These are phyloP conservation scores for Ambrosia trifida DNA, from an alignment of 129 eudicot genomes.

Conservation along the genomic window DNA sequence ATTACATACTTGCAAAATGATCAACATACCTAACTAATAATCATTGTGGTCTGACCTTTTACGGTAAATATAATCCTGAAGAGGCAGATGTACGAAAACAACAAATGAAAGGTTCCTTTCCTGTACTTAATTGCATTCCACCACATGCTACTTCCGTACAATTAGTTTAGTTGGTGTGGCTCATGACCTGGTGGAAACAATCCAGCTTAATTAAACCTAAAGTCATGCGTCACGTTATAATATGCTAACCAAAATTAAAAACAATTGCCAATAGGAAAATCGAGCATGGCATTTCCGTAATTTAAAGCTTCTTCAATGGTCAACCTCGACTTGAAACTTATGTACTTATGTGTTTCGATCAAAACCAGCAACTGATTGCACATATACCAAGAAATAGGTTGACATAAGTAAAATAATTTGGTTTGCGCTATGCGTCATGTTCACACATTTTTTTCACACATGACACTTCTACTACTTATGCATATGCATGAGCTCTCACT, in stretches of 20 bases:
- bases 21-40: constrained; percentile 15
- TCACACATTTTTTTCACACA: too few relatives aligned
- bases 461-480: too few relatives aligned
- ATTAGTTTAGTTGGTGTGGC: constrained; percentile 18
- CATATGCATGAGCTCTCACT: too few relatives aligned
- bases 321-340: not conserved
- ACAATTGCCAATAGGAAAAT: not conserved
- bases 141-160: constrained; percentile 47
- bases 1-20: too few relatives aligned
- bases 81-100: constrained; percentile 26
- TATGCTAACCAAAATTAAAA: constrained; percentile 1
- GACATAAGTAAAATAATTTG: too few relatives aligned
- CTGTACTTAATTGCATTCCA: constrained; percentile 23
- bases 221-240: constrained; percentile 27
- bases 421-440: too few relatives aligned
- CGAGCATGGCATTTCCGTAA: not conserved
- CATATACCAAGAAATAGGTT: not conserved
- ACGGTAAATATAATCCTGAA: constrained; percentile 14
- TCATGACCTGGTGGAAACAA: constrained; percentile 17
- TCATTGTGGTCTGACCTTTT: constrained; percentile 18
- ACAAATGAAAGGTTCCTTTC: constrained; percentile 19
- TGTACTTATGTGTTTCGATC: not conserved
- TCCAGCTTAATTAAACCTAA: constrained; percentile 9
- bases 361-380: not conserved
- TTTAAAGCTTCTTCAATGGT: not conserved